These are phyloP conservation scores for Citrus inodora DNA, from an alignment of 345 rosid species.

Conservation along the genomic window DNA sequence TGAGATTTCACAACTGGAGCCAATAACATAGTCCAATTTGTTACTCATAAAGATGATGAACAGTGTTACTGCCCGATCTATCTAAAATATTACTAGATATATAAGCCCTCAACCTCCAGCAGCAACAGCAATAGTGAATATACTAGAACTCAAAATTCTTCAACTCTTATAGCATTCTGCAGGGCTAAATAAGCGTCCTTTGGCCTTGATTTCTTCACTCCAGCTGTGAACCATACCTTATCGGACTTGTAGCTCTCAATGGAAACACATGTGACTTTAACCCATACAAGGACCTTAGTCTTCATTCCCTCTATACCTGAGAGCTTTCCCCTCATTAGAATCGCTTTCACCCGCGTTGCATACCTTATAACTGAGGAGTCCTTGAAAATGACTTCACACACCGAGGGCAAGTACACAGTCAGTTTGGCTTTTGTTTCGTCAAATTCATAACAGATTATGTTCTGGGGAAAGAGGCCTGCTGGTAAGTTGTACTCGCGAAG, in stretches of 20 bases:
- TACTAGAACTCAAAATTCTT: slow-evolving; percentile 52
- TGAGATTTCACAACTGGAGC: neutral
- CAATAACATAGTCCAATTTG: neutral
- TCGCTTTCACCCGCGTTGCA: slow-evolving; percentile 78
- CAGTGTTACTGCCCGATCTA: neutral
- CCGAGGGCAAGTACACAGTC: slow-evolving; percentile 69
- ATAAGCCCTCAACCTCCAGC: neutral
- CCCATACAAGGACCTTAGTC: slow-evolving; percentile 93
- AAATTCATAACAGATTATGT: slow-evolving; percentile 81
- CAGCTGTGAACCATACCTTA: slow-evolving; percentile 93
- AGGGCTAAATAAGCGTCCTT: slow-evolving; percentile 63
- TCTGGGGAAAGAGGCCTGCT: slow-evolving; percentile 85
- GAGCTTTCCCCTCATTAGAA: slow-evolving; percentile 69
- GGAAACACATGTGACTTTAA: slow-evolving; percentile 72
- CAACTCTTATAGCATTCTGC: slow-evolving; percentile 56
- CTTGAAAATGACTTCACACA: slow-evolving; percentile 76
- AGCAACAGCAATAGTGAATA: neutral
- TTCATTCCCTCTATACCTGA: slow-evolving; percentile 89
- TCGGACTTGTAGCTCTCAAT: slow-evolving; percentile 77
- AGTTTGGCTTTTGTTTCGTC: slow-evolving; percentile 83
- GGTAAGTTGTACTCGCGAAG: slow-evolving; percentile 91
- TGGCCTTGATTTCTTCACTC: slow-evolving; percentile 82
- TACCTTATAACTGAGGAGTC: slow-evolving; percentile 84
- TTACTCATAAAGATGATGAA: neutral
- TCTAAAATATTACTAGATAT: neutral